These are phyloP conservation scores for Benincasa hispida DNA, from an alignment of 306 rosid genomes.

Conservation along the genomic window DNA sequence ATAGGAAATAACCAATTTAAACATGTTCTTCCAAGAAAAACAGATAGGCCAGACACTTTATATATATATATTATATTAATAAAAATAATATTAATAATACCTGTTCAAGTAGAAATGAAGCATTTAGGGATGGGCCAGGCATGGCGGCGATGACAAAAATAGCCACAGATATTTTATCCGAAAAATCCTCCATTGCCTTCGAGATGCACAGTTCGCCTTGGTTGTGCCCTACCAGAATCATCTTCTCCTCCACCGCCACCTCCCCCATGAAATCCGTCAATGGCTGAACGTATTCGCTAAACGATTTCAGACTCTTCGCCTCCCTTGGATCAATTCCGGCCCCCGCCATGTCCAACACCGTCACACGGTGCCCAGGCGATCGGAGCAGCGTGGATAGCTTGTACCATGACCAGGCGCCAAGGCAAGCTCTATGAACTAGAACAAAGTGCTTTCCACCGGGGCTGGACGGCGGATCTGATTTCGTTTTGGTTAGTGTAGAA, in stretches of 20 bases:
- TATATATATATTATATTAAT: too few relatives aligned
- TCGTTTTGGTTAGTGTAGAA: background rate
- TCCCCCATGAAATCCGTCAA: constrained; percentile 21
- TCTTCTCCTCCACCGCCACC: constrained; percentile 16
- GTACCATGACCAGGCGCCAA: constrained; percentile 46
- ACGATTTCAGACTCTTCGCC: constrained; percentile 12
- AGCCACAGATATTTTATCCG: constrained; percentile 17
- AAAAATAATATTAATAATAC: too few relatives aligned
- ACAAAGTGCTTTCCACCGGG: constrained; percentile 17
- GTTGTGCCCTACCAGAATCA: constrained; percentile 35
- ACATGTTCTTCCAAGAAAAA: too few relatives aligned
- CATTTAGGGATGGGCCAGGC: constrained; percentile 17
- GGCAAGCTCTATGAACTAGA: constrained; percentile 39
- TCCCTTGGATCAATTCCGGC: constrained; percentile 17
- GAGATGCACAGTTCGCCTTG: constrained; percentile 28
- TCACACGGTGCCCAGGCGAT: constrained; percentile 23
- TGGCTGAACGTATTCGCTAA: constrained; percentile 23
- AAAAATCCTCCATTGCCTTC: constrained; percentile 31
- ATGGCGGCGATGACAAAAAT: constrained; percentile 25
- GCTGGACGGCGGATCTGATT: background rate
- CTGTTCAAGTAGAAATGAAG: background rate
- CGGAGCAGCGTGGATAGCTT: constrained; percentile 16
- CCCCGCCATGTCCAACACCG: constrained; percentile 25
- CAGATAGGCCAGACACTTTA: too few relatives aligned
- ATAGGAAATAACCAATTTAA: too few relatives aligned